Base-by-base conservation (phyloP, 2,329 filamentous ascomycete species). In the Coniella vitis region DNA sequence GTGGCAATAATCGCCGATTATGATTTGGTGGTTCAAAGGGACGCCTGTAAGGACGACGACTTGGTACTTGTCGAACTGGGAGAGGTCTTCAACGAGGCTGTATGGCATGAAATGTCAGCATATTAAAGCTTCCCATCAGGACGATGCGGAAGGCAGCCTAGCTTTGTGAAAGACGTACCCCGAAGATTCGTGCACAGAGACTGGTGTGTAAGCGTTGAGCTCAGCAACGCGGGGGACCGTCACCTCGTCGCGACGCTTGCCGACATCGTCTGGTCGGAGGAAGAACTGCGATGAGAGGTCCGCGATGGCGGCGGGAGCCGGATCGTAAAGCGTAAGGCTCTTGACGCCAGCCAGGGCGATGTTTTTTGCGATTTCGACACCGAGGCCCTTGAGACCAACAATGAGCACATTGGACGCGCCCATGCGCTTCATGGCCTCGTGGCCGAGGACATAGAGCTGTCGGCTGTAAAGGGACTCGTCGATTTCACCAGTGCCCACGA, bases 271-370 rank as follows among this genome's bases (percentile, higher is more conserved):
- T 16, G 83, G 77, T 49, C 82, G 88, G 19, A 98, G 81, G 77
- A 98, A 98, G 77, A 98, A 98, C 68, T 98, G 93, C 38, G 93
- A 87, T 36, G 93, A 97, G 31, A 98, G 82, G 64, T 98, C 93
- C 59, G 88, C 78, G 58, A 96, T 86, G 58, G 83, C 77, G 47
- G 87, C 86, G 37, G 88, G 88, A 41, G 84, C 81, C 40, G 93
- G 91, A 65, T 98, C 93, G 73, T 90, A 88, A 48, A 98, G 79
- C 2, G 91, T 93, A 58, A 98, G 73, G 63, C 90, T 96, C 78
- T 98, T 98, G 70, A 98, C 93, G 66, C 93, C 93, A 60, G 93
- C 93, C 59, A 98, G 84, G 52, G 93, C 93, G 62, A 98, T 89
- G 63, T 98, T 98, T 79, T 98, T 98, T 63, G 93, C 91, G 60